These are phyloP conservation scores for Saitozyma sp. DNA, from an alignment of 768 basidiomycete genomes.

Conservation along the genomic window DNA sequence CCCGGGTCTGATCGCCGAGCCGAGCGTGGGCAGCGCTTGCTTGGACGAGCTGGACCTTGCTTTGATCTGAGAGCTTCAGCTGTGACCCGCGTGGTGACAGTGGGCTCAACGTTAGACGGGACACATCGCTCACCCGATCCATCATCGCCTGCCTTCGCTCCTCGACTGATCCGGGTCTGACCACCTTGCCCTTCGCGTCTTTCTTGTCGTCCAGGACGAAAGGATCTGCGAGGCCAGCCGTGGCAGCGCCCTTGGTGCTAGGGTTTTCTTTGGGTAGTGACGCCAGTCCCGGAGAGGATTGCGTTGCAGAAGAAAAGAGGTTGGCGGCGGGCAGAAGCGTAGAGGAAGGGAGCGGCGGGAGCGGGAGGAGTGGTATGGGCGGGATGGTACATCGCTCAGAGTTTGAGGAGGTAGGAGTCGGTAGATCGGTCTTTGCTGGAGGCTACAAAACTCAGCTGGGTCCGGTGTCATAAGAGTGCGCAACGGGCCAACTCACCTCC, in stretches of 20 bases:
- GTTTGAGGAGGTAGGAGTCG: not conserved
- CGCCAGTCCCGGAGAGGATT: constrained; percentile 16
- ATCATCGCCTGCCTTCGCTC: constrained; percentile 46
- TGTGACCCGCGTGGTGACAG: not conserved
- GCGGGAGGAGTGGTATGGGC: constrained; percentile 38
- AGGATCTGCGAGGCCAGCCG: constrained; percentile 33
- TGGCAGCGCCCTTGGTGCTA: constrained; percentile 4
- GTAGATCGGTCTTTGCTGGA: constrained; percentile 3
- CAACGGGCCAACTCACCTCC: constrained; percentile 25
- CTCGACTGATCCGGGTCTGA: constrained; percentile 39
- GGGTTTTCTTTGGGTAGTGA: constrained; percentile 19
- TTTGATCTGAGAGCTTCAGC: constrained; percentile 34
- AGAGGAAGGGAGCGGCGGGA: constrained; percentile 38
- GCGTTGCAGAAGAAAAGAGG: constrained; percentile 32
- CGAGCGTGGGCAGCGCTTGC: constrained; percentile 21
- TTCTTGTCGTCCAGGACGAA: constrained; percentile 28
- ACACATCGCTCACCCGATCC: constrained; percentile 40
- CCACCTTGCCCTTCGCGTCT: constrained; percentile 27
- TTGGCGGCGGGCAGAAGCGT: constrained; percentile 23
- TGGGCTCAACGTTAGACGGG: not conserved
- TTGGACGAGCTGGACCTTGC: constrained; percentile 37
- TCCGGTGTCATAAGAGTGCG: not conserved
- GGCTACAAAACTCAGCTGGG: constrained; percentile 2
- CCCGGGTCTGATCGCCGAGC: constrained; percentile 20
- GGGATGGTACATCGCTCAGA: constrained; percentile 29